Conservation (phyloP, 768 basidiomycete genomes). For the Hericium erinaceus region DNA sequence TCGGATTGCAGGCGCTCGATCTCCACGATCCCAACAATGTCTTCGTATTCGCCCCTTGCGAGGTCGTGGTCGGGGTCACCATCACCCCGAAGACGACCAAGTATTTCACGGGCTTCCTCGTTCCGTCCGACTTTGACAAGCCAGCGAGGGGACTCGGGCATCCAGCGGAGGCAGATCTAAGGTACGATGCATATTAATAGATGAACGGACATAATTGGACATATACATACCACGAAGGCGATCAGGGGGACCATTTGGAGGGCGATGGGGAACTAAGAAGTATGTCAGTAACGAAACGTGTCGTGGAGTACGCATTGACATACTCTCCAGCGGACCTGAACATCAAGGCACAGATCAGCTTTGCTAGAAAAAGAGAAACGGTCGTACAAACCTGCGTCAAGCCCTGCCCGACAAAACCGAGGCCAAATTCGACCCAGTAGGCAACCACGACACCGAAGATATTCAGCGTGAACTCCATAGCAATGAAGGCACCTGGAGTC, state of each 20-base stretch:
- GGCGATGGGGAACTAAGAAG: conserved; percentile 31
- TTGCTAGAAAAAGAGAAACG: not conserved
- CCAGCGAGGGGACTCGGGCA: conserved; percentile 30
- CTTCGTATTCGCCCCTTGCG: conserved; percentile 26
- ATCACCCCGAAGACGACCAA: conserved; percentile 26
- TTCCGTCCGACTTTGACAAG: conserved; percentile 30
- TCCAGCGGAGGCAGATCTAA: conserved; percentile 14
- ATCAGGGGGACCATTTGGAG: conserved; percentile 34
- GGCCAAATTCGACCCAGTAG: conserved; percentile 37
- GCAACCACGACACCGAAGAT: conserved; percentile 35
- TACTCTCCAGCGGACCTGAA: not conserved
- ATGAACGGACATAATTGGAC: not conserved
- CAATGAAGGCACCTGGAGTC: conserved; percentile 31
- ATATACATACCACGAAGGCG: conserved; percentile 17
- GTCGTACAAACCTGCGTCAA: conserved; percentile 24
- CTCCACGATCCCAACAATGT: conserved; percentile 29
- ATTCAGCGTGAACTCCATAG: conserved; percentile 32
- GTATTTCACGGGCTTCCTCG: conserved; percentile 28
- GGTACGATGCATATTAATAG: not conserved
- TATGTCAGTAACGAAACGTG: not conserved
- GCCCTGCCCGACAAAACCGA: conserved; percentile 35
- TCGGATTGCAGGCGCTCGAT: conserved; percentile 31
- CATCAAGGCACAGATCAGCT: no score
- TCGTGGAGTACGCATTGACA: not conserved
- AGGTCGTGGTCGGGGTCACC: conserved; percentile 16